Base-by-base conservation (phyloP, 805 yeast genomes). In the Candida maltosa region DNA sequence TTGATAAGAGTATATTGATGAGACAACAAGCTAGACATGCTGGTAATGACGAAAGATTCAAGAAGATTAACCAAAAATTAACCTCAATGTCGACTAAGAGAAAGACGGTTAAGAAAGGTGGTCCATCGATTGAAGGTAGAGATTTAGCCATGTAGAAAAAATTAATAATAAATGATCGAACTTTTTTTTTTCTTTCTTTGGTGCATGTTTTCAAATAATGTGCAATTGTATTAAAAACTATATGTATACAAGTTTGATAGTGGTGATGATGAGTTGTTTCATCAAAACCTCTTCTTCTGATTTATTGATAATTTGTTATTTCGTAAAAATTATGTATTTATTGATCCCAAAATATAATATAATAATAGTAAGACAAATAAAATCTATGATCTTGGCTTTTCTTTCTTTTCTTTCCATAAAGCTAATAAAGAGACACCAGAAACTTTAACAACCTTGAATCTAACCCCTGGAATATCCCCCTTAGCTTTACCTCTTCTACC, bases 381-480 rank as follows among this genome's bases (percentile, higher is more conserved):
- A n/a, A 56, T 53, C 79, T 86, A 89, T 69, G 97, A 89, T 82
- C 98, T 88, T 81, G 97, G 97, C 89, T 93, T 93, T 83, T 94
- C 99, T 87, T 93, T 93, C 97, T 93, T 93, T 83, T 94, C 98
- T 83, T 91, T 93, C 97, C 96, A 93, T 75, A 93, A 83, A 72
- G 99, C 98, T 71, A 89, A 82, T 75, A 93, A 83, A 61, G 98
- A 93, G 65, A 94, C 98, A 86, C 98, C 98, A 61, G 98, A 87
- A 62, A 93, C 99, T 83, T 93, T 93, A 72, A 93, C 99, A 71
- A 93, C 99, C 87, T 93, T 93, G 88, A 93, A 93, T 86, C 99
- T 93, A 70, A 93, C 99, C 87, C 99, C 99, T 75, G 98, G 98
- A 69, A 93, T 91, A 89, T 93, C 99, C 83, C 99, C 98, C 95